Conservation (phyloP, 352 stramenopile species). For the Globisporangium heterothallicum region DNA sequence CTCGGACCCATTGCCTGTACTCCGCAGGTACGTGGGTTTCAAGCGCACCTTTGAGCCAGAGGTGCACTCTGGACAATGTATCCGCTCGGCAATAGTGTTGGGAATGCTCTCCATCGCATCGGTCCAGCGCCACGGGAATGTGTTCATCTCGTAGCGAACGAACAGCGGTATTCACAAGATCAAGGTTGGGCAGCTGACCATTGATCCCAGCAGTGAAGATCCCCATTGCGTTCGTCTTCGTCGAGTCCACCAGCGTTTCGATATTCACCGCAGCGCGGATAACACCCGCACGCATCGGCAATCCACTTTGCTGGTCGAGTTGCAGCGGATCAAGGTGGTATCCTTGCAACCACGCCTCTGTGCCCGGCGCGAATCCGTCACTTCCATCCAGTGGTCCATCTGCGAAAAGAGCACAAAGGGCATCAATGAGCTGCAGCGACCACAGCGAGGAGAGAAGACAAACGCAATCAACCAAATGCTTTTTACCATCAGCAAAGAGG, state of each 20-base stretch:
- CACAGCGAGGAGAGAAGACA: neutral
- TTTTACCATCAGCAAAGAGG: conserved; percentile 73
- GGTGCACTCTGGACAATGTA: conserved; percentile 6
- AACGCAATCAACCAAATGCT: too few species aligned
- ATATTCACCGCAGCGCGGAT: conserved; percentile 75
- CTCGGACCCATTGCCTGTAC: conserved; percentile 15
- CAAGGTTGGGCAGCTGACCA: conserved; percentile 81
- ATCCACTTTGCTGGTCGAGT: conserved; percentile 10
- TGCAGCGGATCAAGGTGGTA: conserved; percentile 62
- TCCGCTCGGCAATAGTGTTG: conserved; percentile 3
- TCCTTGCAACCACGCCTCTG: conserved; percentile 62
- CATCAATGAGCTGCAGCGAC: neutral
- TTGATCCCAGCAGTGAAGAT: conserved; percentile 73
- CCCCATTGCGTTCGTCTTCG: conserved; percentile 28
- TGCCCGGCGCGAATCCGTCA: conserved; percentile 55
- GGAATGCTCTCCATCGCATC: conserved; percentile 19
- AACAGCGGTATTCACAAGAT: conserved; percentile 80
- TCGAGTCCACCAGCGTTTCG: conserved; percentile 38
- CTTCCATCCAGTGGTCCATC: conserved; percentile 55
- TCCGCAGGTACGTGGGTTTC: conserved; percentile 9
- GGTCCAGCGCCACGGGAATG: conserved; percentile 47
- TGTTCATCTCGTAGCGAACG: conserved; percentile 37
- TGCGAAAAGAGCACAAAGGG: conserved; percentile 13
- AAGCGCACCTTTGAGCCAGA: conserved; percentile 2
- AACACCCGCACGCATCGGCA: conserved; percentile 67